Conservation (phyloP, 176 grass and related monocot species). For the Bolboschoenus planiculmis region DNA sequence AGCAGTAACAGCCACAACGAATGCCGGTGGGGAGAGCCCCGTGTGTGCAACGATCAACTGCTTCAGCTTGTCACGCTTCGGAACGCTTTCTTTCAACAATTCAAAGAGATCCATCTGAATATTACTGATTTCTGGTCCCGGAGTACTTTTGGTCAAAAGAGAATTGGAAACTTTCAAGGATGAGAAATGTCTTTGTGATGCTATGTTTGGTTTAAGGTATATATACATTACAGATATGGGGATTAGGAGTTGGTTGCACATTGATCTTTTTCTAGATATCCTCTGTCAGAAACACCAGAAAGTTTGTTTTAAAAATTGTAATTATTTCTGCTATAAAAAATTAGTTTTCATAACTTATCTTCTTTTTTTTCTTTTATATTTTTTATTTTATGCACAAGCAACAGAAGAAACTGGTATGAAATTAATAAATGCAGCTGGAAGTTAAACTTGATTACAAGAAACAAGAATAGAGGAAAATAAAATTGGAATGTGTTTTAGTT, state of each 20-base stretch:
- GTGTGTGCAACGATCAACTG: slow-evolving; percentile 8
- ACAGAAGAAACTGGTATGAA: background rate
- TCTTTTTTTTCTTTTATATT: background rate
- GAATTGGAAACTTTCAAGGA: background rate
- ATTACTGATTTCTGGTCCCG: background rate
- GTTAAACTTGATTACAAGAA: background rate
- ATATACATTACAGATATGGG: slow-evolving; percentile 1
- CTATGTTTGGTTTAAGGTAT: slow-evolving; percentile 5
- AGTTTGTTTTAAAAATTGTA: background rate
- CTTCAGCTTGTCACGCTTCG: slow-evolving; percentile 7
- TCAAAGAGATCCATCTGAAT: slow-evolving; percentile 11
- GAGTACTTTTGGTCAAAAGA: background rate
- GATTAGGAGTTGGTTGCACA: slow-evolving; percentile 22
- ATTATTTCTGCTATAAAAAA: background rate
- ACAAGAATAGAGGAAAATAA: background rate
- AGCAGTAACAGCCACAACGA: slow-evolving; percentile 2
- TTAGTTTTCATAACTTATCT: background rate
- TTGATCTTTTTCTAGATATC: slow-evolving; percentile 8
- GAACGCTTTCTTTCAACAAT: background rate
- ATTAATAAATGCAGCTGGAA: background rate
- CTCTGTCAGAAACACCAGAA: background rate
- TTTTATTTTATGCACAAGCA: background rate
- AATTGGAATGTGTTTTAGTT: background rate
- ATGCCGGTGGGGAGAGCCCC: background rate
- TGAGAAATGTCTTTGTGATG: background rate